A percentile compares a stretch with the other conserved stretches of the same genome.
phyloP scores from a whole-genome alignment of 2,329 filamentous ascomycete species.

The Pyrenochaeta sp. region DNA sequence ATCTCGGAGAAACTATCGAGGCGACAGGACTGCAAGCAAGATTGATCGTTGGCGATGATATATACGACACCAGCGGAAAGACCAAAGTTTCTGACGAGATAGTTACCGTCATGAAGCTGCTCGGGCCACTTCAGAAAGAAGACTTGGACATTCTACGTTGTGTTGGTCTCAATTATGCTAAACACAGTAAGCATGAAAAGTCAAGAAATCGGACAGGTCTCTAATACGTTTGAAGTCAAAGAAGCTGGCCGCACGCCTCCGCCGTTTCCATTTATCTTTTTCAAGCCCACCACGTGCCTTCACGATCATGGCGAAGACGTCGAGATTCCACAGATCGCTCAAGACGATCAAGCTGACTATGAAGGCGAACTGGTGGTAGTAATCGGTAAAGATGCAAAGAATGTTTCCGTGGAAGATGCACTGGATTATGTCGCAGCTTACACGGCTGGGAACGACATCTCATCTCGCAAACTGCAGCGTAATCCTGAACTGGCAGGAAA shows the following conservation, averaged over 20 bases:
- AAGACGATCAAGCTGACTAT: constrained; percentile 51
- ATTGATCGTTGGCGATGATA: constrained; percentile 44
- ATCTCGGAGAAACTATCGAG: constrained; percentile 47
- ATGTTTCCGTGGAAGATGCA: constrained; percentile 53
- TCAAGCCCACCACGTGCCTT: constrained; percentile 43
- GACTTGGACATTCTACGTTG: constrained; percentile 63
- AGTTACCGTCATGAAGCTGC: constrained; percentile 51
- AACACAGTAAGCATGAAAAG: constrained; percentile 50
- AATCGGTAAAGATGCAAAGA: constrained; percentile 56
- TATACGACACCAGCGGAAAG: constrained; percentile 34
- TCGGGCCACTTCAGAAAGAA: constrained; percentile 56
- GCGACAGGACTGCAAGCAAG: constrained; percentile 56
- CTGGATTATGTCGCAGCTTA: constrained; percentile 62
- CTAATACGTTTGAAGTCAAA: constrained; percentile 42
- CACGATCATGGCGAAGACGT: constrained; percentile 11
- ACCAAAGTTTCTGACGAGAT: constrained; percentile 48
- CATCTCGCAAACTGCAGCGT: constrained; percentile 14
- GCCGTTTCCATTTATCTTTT: constrained; percentile 56
- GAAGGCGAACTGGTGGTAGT: constrained; percentile 64
- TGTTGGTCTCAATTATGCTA: constrained; percentile 63
- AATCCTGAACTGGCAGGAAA: constrained; percentile 57
- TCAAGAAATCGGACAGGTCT: neutral
- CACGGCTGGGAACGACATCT: constrained; percentile 54
- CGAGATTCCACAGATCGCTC: constrained; percentile 11
- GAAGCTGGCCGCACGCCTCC: constrained; percentile 56